phyloP scores from a whole-genome alignment of 2,329 filamentous ascomycete genomes.

The Stylonectria norvegica region DNA sequence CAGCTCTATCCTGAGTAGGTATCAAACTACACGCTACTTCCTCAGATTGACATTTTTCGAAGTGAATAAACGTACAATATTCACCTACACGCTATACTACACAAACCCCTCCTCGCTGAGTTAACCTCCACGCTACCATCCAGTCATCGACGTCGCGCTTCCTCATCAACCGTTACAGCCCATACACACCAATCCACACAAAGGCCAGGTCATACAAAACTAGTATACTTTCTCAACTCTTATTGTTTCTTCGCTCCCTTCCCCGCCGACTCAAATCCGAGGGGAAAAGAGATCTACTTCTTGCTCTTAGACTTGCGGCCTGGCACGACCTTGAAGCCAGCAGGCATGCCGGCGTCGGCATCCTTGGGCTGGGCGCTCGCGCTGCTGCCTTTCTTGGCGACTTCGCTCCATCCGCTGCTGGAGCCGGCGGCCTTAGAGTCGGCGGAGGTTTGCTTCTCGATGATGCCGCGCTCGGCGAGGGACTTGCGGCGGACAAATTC shows the following conservation, averaged over 20 bases:
- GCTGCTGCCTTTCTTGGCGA: slow-evolving; percentile 82
- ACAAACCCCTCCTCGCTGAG: no score
- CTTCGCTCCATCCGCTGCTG: slow-evolving; percentile 85
- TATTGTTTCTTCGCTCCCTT: neutral
- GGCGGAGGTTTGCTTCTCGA: slow-evolving; percentile 66
- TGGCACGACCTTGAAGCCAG: slow-evolving; percentile 85
- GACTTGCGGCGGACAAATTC: slow-evolving; percentile 93
- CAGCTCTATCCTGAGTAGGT: no score
- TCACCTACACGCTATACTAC: slow-evolving; percentile 12
- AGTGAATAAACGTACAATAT: no score
- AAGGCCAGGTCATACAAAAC: neutral
- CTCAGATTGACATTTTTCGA: no score
- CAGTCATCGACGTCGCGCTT: slow-evolving; percentile 8
- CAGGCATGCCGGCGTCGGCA: slow-evolving; percentile 41
- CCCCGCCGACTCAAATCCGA: slow-evolving; percentile 3
- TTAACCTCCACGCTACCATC: no score
- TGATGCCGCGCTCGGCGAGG: slow-evolving; percentile 85
- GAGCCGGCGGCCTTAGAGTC: slow-evolving; percentile 46
- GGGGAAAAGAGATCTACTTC: slow-evolving; percentile 47
- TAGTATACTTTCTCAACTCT: neutral
- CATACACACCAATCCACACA: slow-evolving; percentile 3
- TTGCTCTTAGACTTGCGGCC: slow-evolving; percentile 91
- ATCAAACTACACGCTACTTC: no score
- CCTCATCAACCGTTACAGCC: slow-evolving; percentile 5
- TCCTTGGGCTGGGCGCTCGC: slow-evolving; percentile 38